These are phyloP conservation scores for Xylaria sp. DNA, from an alignment of 2,329 filamentous ascomycete species.

Conservation along the genomic window DNA sequence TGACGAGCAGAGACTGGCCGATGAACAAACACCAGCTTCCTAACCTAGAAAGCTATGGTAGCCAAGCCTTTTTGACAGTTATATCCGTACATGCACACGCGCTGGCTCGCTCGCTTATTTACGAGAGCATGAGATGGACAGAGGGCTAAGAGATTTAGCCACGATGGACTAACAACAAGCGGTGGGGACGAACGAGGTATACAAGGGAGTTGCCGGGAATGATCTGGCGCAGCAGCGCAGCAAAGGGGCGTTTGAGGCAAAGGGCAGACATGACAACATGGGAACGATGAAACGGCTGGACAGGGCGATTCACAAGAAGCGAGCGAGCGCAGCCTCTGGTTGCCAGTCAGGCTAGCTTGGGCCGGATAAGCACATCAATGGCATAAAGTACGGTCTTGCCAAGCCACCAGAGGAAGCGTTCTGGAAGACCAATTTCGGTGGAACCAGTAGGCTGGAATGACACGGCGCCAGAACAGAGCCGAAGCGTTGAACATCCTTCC, in stretches of 20 bases:
- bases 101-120: constrained; percentile 25
- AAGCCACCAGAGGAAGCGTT: constrained; percentile 29
- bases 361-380: constrained; percentile 12
- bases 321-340: constrained; percentile 2
- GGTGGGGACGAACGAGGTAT: background rate
- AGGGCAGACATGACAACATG: background rate
- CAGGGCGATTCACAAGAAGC: constrained; percentile 17
- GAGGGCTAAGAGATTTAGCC: constrained; percentile 7
- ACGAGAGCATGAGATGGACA: constrained; percentile 6
- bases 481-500: constrained; percentile 4
- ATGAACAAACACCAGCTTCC: constrained; percentile 12
- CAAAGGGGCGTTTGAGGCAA: constrained; percentile 1
- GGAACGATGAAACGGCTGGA: constrained; percentile 7
- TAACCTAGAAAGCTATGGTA: constrained; percentile 1
- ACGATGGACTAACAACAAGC: constrained; percentile 10
- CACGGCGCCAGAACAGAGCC: constrained; percentile 18
- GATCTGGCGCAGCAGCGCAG: constrained; percentile 1
- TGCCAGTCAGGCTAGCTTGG: background rate
- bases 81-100: constrained; percentile 6
- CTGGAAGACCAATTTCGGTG: constrained; percentile 30
- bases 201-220: constrained; percentile 1
- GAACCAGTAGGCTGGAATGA: constrained; percentile 24
- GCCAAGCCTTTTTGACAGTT: constrained; percentile 8
- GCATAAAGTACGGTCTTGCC: constrained; percentile 23
- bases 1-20: constrained; percentile 16